phyloP scores from a whole-genome alignment of 495 filamentous ascomycete species.

The Aspergillus affinis region DNA sequence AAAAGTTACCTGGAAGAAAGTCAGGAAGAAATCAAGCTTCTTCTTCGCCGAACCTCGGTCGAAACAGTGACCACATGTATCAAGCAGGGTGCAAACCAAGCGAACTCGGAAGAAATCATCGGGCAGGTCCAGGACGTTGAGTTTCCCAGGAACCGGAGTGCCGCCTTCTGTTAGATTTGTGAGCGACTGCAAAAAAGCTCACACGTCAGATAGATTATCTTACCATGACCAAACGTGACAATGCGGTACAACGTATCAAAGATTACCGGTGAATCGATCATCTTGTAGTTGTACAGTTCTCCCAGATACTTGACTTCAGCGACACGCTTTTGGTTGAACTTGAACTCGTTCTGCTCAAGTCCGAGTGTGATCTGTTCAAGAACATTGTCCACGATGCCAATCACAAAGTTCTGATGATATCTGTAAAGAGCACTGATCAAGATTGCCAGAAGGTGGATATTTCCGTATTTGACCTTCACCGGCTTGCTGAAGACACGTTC shows the following conservation, averaged over 20 bases:
- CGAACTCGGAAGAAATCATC: slow-evolving; percentile 97
- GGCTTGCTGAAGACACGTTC: slow-evolving; percentile 94
- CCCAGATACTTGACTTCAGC: slow-evolving; percentile 96
- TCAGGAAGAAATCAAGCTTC: slow-evolving; percentile 97
- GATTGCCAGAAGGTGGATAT: slow-evolving; percentile 91
- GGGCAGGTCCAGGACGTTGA: slow-evolving; percentile 75
- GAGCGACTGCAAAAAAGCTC: slow-evolving; percentile 7
- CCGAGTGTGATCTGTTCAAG: slow-evolving; percentile 86
- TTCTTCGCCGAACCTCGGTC: slow-evolving; percentile 91
- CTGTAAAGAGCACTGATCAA: slow-evolving; percentile 84
- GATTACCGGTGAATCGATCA: slow-evolving; percentile 93
- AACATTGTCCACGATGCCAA: slow-evolving; percentile 83
- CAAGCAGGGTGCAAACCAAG: slow-evolving; percentile 81
- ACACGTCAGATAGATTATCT: too few relatives aligned
- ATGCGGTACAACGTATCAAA: slow-evolving; percentile 96
- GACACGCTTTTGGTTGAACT: slow-evolving; percentile 92
- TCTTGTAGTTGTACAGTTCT: slow-evolving; percentile 96
- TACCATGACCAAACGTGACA: slow-evolving; percentile 83
- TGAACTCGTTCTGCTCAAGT: slow-evolving; percentile 94
- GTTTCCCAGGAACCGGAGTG: slow-evolving; percentile 72
- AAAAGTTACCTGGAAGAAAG: slow-evolving; percentile 73
- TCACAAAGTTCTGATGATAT: slow-evolving; percentile 88
- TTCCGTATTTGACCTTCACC: slow-evolving; percentile 95
- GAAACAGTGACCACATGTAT: slow-evolving; percentile 95
- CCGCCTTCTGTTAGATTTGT: slow-evolving; percentile 56